Conservation (phyloP, 805 yeast species). For the Lipomyces spencermartinsiae region DNA sequence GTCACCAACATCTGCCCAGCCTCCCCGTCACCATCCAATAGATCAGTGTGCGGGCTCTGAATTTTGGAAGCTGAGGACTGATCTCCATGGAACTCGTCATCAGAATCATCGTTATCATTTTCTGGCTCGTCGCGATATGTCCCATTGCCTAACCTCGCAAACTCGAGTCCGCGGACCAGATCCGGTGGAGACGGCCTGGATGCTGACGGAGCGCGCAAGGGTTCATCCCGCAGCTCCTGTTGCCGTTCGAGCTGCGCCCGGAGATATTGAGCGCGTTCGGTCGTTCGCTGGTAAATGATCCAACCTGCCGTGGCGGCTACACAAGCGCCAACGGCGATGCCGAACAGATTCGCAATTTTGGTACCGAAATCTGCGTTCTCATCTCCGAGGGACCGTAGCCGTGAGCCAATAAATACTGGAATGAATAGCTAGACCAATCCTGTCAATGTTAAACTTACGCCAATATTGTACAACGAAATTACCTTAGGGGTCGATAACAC, state of each 20-base stretch:
- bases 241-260: conserved; percentile 19
- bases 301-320: conserved; percentile 34
- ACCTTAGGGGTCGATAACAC: conserved; percentile 74
- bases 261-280: conserved; percentile 26
- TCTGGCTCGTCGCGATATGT: not conserved
- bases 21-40: not conserved
- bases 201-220: conserved; percentile 16
- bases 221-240: conserved; percentile 20
- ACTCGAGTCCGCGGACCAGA: not conserved
- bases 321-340: conserved; percentile 24
- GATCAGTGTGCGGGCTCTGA: not conserved
- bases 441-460: too few relatives aligned
- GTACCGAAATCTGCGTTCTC: conserved; percentile 22
- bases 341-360: conserved; percentile 29
- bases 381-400: conserved; percentile 34
- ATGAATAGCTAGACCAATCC: conserved; percentile 23
- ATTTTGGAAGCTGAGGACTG: not conserved
- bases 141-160: not conserved
- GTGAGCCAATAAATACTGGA: conserved; percentile 37
- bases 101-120: conserved; percentile 11
- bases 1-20: not conserved
- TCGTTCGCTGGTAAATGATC: conserved; percentile 32
- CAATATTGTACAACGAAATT: not conserved
- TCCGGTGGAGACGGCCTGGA: not conserved
- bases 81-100: conserved; percentile 10